These are phyloP conservation scores for Phoenix dactylifera DNA, from an alignment of 176 grass and related monocot species.

Conservation along the genomic window DNA sequence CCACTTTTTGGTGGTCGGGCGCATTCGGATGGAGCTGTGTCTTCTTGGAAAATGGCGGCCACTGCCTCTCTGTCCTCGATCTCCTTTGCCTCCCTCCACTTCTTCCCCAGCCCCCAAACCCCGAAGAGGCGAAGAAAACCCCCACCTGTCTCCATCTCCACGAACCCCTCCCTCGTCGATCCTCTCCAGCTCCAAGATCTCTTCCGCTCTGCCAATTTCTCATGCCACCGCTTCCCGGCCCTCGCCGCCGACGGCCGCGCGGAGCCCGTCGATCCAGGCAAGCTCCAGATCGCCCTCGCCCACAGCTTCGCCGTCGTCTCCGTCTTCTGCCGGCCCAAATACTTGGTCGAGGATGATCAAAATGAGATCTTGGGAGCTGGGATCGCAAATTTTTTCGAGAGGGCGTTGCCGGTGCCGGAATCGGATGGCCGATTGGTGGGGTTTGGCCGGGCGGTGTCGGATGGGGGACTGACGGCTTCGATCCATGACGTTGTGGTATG, in stretches of 20 bases:
- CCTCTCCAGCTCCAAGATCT: conserved; percentile 55
- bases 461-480: conserved; percentile 70
- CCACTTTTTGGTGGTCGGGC: no score
- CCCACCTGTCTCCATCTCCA: conserved; percentile 72
- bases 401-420: conserved; percentile 2
- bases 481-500: conserved; percentile 83
- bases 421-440: conserved; percentile 44
- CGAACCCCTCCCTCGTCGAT: conserved; percentile 42
- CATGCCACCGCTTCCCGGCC: conserved; percentile 44
- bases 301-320: conserved; percentile 75
- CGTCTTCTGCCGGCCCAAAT: conserved; percentile 48
- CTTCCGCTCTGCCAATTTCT: conserved; percentile 53
- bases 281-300: conserved; percentile 51
- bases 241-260: conserved; percentile 10
- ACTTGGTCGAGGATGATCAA: conserved; percentile 16
- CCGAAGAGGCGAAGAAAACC: conserved; percentile 6
- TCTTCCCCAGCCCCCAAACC: conserved; percentile 24
- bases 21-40: no score
- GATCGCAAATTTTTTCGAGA: conserved; percentile 25
- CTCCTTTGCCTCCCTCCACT: neutral
- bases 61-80: no score
- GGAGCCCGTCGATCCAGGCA: conserved; percentile 38
- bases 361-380: conserved; percentile 1
- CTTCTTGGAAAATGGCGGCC: no score
- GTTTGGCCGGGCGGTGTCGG: conserved; percentile 74